Evolutionary conservation across 73 alveolate genomes (phyloP).

Genomic region (Paraurostyla sp.): DNA sequence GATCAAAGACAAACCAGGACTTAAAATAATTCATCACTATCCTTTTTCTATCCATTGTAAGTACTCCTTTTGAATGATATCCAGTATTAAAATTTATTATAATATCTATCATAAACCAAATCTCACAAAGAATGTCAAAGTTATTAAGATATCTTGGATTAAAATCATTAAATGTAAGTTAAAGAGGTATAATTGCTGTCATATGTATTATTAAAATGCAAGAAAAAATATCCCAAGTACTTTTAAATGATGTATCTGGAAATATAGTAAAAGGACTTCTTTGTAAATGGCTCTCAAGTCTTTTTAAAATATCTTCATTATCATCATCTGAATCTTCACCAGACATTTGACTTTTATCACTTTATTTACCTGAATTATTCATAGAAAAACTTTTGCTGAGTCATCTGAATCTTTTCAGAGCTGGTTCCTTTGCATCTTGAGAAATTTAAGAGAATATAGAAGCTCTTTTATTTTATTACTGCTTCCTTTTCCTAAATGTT

Average conservation of each 20-base stretch:
- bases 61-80: constrained; percentile 49
- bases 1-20: constrained; percentile 25
- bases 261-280: constrained; percentile 10
- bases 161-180: not conserved
- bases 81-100: constrained; percentile 72
- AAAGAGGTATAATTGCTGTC: not conserved
- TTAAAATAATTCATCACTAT: not conserved
- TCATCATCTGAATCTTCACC: constrained; percentile 27
- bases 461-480: not conserved
- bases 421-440: not conserved
- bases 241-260: constrained; percentile 13
- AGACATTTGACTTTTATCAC: too few relatives aligned
- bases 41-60: constrained; percentile 10
- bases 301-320: constrained; percentile 2
- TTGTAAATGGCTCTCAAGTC: not conserved
- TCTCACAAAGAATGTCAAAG: not conserved
- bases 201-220: not conserved
- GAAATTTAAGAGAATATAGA: not conserved
- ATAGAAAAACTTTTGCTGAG: not conserved
- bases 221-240: not conserved
- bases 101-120: constrained; percentile 59
- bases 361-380: not conserved
- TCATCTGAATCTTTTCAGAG: not conserved
- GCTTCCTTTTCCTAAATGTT: not conserved
- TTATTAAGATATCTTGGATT: not conserved